Evolutionary conservation across 441 rosid species (phyloP).

Genomic region (Erodium chrysanthum): DNA sequence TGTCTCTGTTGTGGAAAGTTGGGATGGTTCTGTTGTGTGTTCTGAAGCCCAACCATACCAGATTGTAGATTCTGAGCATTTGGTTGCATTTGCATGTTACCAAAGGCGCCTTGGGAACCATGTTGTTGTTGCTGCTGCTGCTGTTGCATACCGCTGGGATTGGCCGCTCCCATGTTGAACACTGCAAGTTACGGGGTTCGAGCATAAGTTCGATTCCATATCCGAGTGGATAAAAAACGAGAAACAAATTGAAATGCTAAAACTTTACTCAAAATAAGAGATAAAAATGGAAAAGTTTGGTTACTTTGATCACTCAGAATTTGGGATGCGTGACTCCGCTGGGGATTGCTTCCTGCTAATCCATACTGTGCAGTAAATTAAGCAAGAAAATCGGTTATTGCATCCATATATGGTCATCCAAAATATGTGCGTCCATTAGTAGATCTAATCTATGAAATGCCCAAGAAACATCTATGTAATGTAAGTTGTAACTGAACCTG

Average conservation of each 20-base stretch:
- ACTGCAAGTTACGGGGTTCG: conserved; percentile 31
- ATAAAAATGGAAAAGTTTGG: conserved; percentile 1
- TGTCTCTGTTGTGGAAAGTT: conserved; percentile 67
- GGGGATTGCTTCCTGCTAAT: conserved; percentile 61
- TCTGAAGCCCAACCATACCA: conserved; percentile 63
- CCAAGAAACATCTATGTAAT: conserved; percentile 2
- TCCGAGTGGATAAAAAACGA: not conserved
- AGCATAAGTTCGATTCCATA: not conserved
- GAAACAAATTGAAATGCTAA: not conserved
- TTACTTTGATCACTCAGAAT: conserved; percentile 72
- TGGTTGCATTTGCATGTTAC: conserved; percentile 55
- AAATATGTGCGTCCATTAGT: not conserved
- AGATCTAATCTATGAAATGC: not conserved
- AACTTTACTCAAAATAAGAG: not conserved
- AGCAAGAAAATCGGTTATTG: conserved; percentile 1
- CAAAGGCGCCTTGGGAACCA: conserved; percentile 45
- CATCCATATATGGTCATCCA: not conserved
- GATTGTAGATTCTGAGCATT: conserved; percentile 66
- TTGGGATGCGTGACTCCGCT: conserved; percentile 67
- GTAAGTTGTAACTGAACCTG: not conserved
- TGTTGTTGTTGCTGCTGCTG: conserved; percentile 51
- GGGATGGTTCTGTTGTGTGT: conserved; percentile 45
- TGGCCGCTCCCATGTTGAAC: conserved; percentile 66
- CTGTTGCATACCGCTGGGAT: conserved; percentile 46
- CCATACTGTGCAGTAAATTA: conserved; percentile 46